These are phyloP conservation scores for Salicornia ramosissima DNA, from an alignment of 148 eudicot genomes.

Conservation along the genomic window DNA sequence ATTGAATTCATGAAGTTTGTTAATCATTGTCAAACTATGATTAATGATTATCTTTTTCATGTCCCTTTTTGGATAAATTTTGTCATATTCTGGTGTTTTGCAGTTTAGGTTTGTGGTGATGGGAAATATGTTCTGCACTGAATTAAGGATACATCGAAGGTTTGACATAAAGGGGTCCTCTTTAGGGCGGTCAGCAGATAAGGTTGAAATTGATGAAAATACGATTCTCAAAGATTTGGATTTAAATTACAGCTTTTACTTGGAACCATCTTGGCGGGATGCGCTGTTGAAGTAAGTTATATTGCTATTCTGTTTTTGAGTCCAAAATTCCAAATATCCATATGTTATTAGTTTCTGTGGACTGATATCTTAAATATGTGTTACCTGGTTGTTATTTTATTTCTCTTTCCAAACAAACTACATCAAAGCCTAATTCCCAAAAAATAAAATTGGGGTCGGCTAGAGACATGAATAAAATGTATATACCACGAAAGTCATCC, in stretches of 20 bases:
- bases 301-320: slow-evolving; percentile 11
- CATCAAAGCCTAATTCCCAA: too few relatives aligned
- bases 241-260: slow-evolving; percentile 76
- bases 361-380: not conserved
- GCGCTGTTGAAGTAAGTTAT: slow-evolving; percentile 64
- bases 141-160: slow-evolving; percentile 90
- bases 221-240: slow-evolving; percentile 97
- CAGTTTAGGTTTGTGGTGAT: slow-evolving; percentile 98
- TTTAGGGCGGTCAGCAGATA: slow-evolving; percentile 84
- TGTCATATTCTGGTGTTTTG: slow-evolving; percentile 25
- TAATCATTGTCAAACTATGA: not conserved
- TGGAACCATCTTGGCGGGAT: slow-evolving; percentile 93
- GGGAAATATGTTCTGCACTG: slow-evolving; percentile 99
- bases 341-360: not conserved
- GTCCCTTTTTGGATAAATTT: slow-evolving; percentile 6
- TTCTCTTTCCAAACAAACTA: not conserved
- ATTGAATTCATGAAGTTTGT: too few relatives aligned
- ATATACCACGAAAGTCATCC: too few relatives aligned
- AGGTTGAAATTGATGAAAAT: slow-evolving; percentile 92
- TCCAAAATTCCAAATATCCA: not conserved
- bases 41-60: slow-evolving; percentile 10
- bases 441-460: too few relatives aligned
- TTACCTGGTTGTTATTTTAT: not conserved
- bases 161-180: slow-evolving; percentile 96
- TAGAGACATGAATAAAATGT: too few relatives aligned